Conservation (phyloP, 495 filamentous ascomycete genomes). For the Aspergillus taichungensis region DNA sequence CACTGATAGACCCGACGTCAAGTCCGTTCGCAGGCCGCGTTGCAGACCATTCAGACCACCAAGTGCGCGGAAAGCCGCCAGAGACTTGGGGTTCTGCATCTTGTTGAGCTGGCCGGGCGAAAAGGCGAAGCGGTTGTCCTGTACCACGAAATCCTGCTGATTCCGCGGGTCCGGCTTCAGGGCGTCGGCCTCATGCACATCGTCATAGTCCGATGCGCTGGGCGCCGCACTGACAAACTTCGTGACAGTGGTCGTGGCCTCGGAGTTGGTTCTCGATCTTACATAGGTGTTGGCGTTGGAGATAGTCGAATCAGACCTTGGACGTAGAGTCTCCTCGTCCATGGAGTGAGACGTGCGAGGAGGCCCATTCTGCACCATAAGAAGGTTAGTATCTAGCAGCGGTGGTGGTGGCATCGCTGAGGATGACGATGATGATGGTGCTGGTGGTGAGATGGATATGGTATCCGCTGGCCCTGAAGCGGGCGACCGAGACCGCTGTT, state of each 20-base stretch:
- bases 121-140: constrained; percentile 64
- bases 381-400: constrained; percentile 14
- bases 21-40: constrained; percentile 56
- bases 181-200: constrained; percentile 42
- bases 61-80: constrained; percentile 59
- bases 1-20: constrained; percentile 53
- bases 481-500: constrained; percentile 1
- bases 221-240: too few species aligned
- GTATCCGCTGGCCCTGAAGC: neutral
- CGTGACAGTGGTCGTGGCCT: constrained; percentile 17
- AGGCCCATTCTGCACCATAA: constrained; percentile 25
- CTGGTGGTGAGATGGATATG: neutral
- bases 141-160: constrained; percentile 54
- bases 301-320: constrained; percentile 39
- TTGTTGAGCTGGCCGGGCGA: constrained; percentile 64
- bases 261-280: constrained; percentile 37
- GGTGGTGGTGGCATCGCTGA: constrained; percentile 15
- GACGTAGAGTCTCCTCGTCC: constrained; percentile 42
- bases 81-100: constrained; percentile 65
- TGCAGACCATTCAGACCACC: constrained; percentile 62
- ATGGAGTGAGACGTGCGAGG: constrained; percentile 34
- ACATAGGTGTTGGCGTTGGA: constrained; percentile 32
- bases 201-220: constrained; percentile 30
- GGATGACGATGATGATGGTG: constrained; percentile 17
- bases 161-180: constrained; percentile 58